These are phyloP conservation scores for Lactarius sp. DNA, from an alignment of 768 basidiomycete genomes.

Conservation along the genomic window DNA sequence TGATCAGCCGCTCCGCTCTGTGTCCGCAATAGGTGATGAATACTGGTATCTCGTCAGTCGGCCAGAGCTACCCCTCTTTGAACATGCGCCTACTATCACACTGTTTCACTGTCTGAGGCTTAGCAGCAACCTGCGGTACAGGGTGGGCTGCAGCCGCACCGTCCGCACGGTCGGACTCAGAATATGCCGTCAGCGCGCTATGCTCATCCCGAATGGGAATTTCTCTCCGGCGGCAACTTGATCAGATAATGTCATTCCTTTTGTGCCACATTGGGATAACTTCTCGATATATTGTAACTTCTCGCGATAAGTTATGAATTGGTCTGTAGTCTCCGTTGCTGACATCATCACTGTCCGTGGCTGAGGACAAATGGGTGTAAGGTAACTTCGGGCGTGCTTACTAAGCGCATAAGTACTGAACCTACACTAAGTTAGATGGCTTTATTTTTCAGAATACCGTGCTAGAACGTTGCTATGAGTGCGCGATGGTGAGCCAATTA, in stretches of 20 bases:
- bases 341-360: background rate
- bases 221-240: slow-evolving; percentile 1
- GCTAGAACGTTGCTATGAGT: background rate
- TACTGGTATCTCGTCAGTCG: background rate
- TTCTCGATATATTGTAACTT: slow-evolving; percentile 4
- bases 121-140: background rate
- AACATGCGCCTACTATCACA: background rate
- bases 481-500: background rate
- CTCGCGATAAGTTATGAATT: background rate
- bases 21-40: background rate
- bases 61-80: background rate
- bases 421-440: background rate
- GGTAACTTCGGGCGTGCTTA: slow-evolving; percentile 12
- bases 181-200: background rate
- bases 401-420: background rate
- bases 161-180: background rate
- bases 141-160: too few relatives aligned
- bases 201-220: background rate
- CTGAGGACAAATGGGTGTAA: background rate
- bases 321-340: background rate
- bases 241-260: slow-evolving; percentile 2
- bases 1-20: background rate
- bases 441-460: background rate
- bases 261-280: slow-evolving; percentile 5
- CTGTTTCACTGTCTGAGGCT: background rate